Evolutionary conservation across 345 rosid genomes (phyloP), one percentile per base, ranked within the genome.

Genomic region (Populus ilicifolia): DNA sequence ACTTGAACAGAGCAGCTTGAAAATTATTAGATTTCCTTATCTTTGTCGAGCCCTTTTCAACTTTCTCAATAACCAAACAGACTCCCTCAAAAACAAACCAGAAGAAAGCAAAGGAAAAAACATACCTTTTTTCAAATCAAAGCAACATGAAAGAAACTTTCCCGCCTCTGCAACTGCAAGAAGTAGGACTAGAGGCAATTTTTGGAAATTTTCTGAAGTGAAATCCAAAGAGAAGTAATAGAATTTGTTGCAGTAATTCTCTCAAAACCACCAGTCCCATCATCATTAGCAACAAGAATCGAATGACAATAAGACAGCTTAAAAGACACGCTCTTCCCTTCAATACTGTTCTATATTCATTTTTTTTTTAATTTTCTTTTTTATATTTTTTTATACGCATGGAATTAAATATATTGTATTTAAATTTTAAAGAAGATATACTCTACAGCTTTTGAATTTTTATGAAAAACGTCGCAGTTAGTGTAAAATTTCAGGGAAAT

Each of bases 121-220:
- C 73, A 30, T 44, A 81, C 83, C 87, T 81, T 65, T 16, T 67
- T 76, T 69, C 43, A 76, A 81, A 70, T 84, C 74, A 80, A 82
- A 78, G 54, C n/a, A 67, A 36, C 79, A 79, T 39, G 83, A 70
- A 61, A 62, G 77, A 43, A 63, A 75, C 77, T 83, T 89, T 89
- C 89, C 87, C 86, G 90, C 89, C 77, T 50, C 75, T 83, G 90
- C 89, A 73, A 44, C 70, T 39, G 21, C 35, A 48, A 70, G 68
- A 52, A 79, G 36, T 23, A 77, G 25, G 50, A 70, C 8, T 48
- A 75, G 81, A 61, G 64, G 38, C 48, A 43, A 48, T 64, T 66
- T 11, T 21, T 6, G 77, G 39, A 48, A 74, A 54, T 65, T 65
- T 65, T 29, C 43, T 73, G 67, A 61, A 62, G 56, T 13, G 69